Base-by-base conservation (phyloP, 768 basidiomycete species). In the Boletellus ananas region DNA sequence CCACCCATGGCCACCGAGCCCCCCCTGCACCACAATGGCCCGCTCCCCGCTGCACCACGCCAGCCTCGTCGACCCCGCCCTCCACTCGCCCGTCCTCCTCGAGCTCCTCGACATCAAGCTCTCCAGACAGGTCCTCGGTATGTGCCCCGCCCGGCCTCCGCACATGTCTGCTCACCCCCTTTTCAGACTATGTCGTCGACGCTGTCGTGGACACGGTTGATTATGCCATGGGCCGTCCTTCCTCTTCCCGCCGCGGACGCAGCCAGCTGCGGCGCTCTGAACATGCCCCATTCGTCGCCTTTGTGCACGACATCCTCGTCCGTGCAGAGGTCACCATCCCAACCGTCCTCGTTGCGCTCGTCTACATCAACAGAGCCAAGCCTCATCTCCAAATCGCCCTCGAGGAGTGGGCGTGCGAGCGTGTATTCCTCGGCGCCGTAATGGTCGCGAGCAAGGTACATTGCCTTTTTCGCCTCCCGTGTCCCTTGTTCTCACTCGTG, bases 341-440 rank as follows among this genome's bases (percentile, higher is more conserved):
- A 36, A 83, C 82, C 42, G 67, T 90, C 60, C 77, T 90, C 50
- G 80, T 79, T 31, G 68, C 87, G 7, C 80, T 90, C 46, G 85
- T 84, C 64, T 91, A 90, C 68, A 84, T 90, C 63, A 73, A 83
- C 70, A 72, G 89, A 48, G 85, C 88, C 3, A 83, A 83, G 58
- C 85, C 85, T 3, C 85, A 89, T 66, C 76, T 91, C 37, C 84
- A 87, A 62, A 90, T 90, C 56, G 85, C 85, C 9, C 73, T 87
- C 52, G 86, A 89, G 63, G 83, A 88, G 61, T 90, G 87, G 87
- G 92, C 91, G 13, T 76, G 88, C 43, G 90, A 94, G 69, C 83
- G 92, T 36, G 91, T 94, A 27, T 94, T 94, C 71, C 79, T 94
- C 37, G 92, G 92, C 44, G 84, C 90, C n/a, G 69, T 94, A 56